Evolutionary conservation across 805 yeast species (phyloP).

Genomic region (Wickerhamomyces rabaulensis): DNA sequence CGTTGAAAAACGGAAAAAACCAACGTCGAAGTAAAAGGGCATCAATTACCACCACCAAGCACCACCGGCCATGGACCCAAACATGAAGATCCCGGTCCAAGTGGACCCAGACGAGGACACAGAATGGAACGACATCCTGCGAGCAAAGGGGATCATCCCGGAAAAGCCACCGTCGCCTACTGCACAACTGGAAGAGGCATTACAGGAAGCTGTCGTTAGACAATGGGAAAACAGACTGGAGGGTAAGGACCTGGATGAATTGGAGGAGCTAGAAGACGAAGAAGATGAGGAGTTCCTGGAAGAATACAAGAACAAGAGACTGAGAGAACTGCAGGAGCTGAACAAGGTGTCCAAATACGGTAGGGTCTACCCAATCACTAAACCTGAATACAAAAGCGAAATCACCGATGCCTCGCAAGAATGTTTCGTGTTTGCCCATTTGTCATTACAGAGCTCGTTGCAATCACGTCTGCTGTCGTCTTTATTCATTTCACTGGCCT

Average conservation of each 20-base stretch:
- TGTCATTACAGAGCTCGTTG: conserved; percentile 59
- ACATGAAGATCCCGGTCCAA: conserved; percentile 62
- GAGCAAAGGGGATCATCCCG: conserved; percentile 89
- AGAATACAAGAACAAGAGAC: conserved; percentile 67
- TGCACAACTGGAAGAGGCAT: conserved; percentile 77
- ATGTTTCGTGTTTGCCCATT: conserved; percentile 67
- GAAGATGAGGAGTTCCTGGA: conserved; percentile 90
- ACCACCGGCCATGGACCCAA: conserved; percentile 33
- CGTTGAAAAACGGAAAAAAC: background rate
- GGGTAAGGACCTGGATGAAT: conserved; percentile 67
- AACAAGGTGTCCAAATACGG: conserved; percentile 63
- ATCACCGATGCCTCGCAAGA: conserved; percentile 76
- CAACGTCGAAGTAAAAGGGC: background rate
- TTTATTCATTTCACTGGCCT: conserved; percentile 53
- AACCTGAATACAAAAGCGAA: conserved; percentile 83
- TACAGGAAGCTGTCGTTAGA: conserved; percentile 71
- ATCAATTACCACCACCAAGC: background rate
- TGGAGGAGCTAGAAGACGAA: conserved; percentile 85
- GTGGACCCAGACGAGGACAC: conserved; percentile 96
- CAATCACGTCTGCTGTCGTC: conserved; percentile 71
- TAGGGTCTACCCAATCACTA: conserved; percentile 66
- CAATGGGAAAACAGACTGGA: conserved; percentile 85
- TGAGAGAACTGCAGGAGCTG: conserved; percentile 65
- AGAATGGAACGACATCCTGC: conserved; percentile 95
- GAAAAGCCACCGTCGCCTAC: conserved; percentile 88